These are phyloP conservation scores for Scutellaria minor DNA, from an alignment of 257 asterid species.

Conservation along the genomic window DNA sequence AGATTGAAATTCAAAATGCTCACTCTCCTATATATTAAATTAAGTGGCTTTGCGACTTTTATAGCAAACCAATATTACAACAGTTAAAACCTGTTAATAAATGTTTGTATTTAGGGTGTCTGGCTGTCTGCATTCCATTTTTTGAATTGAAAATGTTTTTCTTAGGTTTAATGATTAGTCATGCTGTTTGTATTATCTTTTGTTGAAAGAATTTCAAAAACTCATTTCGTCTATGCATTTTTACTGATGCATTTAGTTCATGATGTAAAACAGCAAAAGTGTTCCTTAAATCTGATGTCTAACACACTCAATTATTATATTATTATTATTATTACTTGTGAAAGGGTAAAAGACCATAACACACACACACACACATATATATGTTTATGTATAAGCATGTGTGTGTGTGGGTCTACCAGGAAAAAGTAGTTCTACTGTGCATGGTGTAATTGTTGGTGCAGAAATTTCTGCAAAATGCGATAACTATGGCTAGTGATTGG, in stretches of 20 bases:
- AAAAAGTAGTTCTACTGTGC: too few species aligned
- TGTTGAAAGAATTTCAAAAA: background rate
- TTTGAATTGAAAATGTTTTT: background rate
- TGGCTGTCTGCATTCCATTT: background rate
- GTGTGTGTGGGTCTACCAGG: too few species aligned
- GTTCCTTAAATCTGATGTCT: background rate
- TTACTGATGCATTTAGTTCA: background rate
- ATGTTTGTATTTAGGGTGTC: background rate
- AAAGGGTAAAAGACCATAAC: too few species aligned
- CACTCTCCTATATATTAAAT: background rate
- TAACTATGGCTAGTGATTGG: background rate
- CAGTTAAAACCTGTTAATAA: background rate
- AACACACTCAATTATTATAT: background rate
- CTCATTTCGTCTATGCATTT: background rate
- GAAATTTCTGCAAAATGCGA: slow-evolving; percentile 1
- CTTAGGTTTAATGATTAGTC: background rate
- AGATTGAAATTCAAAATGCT: slow-evolving; percentile 7
- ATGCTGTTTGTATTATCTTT: background rate
- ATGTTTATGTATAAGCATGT: too few species aligned
- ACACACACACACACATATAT: too few species aligned
- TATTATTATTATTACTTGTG: background rate
- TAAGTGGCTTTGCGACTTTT: background rate
- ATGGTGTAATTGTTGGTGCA: background rate
- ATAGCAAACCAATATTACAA: slow-evolving; percentile 4
- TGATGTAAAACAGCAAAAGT: background rate